These are phyloP conservation scores for Osmozyma mogii DNA, from an alignment of 805 yeast species.

Conservation along the genomic window DNA sequence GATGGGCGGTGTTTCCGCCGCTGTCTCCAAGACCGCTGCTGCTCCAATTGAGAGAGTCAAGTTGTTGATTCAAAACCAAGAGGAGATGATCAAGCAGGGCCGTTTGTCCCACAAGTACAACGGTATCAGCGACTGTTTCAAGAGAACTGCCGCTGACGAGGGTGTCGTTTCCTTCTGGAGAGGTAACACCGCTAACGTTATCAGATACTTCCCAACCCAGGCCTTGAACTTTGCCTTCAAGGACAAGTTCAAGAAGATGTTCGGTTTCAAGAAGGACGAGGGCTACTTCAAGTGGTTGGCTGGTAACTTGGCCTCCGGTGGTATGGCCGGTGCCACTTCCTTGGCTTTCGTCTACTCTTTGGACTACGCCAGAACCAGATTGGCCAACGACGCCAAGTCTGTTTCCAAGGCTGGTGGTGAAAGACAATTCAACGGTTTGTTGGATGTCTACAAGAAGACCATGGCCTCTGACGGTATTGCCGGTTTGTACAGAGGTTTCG, in stretches of 20 bases:
- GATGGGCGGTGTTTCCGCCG: constrained; percentile 99
- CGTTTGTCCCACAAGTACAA: constrained; percentile 79
- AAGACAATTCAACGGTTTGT: constrained; percentile 94
- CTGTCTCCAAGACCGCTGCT: constrained; percentile 96
- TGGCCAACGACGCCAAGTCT: constrained; percentile 96
- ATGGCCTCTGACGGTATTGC: constrained; percentile 93
- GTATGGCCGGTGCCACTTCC: constrained; percentile 96
- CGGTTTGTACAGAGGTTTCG: constrained; percentile 99
- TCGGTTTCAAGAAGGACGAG: constrained; percentile 95
- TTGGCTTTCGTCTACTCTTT: constrained; percentile 90
- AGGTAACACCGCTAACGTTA: constrained; percentile 98
- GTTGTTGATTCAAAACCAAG: constrained; percentile 94
- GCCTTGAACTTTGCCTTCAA: constrained; percentile 98
- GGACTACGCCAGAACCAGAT: constrained; percentile 98
- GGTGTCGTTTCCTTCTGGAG: constrained; percentile 95
- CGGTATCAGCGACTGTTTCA: constrained; percentile 93
- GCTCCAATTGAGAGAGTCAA: constrained; percentile 97
- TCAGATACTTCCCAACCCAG: constrained; percentile 99
- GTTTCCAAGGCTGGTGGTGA: constrained; percentile 71
- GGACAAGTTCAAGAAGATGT: constrained; percentile 91
- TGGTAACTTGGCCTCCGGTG: constrained; percentile 99
- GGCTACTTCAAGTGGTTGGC: constrained; percentile 91
- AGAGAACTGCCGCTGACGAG: constrained; percentile 88
- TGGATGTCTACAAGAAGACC: constrained; percentile 95
- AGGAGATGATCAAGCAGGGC: constrained; percentile 97